phyloP scores from a whole-genome alignment of 2,329 filamentous ascomycete genomes.

The Trichophyton mentagrophytes region DNA sequence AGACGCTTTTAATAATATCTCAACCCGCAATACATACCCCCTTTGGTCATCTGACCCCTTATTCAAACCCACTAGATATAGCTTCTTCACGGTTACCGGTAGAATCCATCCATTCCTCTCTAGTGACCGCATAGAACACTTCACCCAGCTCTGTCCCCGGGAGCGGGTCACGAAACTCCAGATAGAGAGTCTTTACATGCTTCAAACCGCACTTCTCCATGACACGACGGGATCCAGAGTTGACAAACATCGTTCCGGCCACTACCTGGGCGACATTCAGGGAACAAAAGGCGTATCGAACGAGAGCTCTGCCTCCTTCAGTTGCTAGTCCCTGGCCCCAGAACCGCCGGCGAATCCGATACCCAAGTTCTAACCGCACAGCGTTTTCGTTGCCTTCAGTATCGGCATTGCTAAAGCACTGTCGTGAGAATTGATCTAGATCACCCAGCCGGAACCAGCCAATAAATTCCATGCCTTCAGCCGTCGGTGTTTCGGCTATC shows the following conservation, averaged over 20 bases:
- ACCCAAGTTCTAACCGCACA: not conserved
- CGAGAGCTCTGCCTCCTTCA: conserved; percentile 2
- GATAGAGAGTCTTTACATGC: conserved; percentile 1
- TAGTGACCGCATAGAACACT: conserved; percentile 6
- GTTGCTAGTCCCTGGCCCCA: conserved; percentile 7
- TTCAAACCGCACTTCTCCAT: conserved; percentile 8
- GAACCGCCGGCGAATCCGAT: conserved; percentile 6
- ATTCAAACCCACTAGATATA: no score
- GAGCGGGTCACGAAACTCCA: conserved; percentile 6
- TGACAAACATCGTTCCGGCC: conserved; percentile 7
- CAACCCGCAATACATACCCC: not conserved
- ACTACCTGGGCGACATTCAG: not conserved
- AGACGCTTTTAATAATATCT: not conserved
- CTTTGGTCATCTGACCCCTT: not conserved
- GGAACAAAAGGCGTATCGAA: conserved; percentile 4
- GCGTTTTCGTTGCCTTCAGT: not conserved
- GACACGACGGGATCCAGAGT: conserved; percentile 1
- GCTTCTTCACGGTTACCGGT: not conserved
- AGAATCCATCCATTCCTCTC: not conserved
- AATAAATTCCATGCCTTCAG: conserved; percentile 1
- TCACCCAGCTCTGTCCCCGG: conserved; percentile 7
- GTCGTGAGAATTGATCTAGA: not conserved
- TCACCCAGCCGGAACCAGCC: conserved; percentile 5
- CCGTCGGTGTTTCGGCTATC: conserved; percentile 2
- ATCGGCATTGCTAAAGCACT: not conserved